Conservation (phyloP, 1,139 yeast genomes). For the Protomyces gravidus region DNA sequence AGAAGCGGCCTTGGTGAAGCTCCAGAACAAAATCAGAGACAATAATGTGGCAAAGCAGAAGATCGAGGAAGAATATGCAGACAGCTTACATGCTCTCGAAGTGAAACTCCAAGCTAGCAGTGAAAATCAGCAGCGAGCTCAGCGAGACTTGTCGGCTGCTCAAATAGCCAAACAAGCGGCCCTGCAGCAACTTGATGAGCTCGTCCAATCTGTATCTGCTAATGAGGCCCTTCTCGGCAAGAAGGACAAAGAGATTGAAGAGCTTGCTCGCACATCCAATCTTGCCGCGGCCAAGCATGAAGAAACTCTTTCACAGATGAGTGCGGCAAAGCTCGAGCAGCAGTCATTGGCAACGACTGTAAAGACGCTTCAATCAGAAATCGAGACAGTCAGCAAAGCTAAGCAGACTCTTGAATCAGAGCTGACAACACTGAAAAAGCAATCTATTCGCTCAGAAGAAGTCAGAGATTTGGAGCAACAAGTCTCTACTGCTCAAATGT, state of each 20-base stretch:
- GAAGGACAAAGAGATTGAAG: slow-evolving; percentile 11
- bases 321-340: not conserved
- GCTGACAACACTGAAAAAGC: slow-evolving; percentile 1
- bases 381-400: not conserved
- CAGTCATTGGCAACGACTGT: not conserved
- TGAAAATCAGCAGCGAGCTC: not conserved
- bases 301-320: not conserved
- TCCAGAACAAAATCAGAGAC: not conserved
- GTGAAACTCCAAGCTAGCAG: not conserved
- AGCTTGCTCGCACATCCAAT: not conserved
- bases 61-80: not conserved
- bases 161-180: not conserved
- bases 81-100: not conserved
- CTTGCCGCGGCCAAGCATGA: not conserved
- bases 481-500: not conserved
- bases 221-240: slow-evolving; percentile 10
- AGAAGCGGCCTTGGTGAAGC: not conserved
- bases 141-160: not conserved
- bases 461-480: slow-evolving; percentile 1
- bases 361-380: not conserved
- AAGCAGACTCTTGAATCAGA: not conserved
- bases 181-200: slow-evolving; percentile 14
- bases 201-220: slow-evolving; percentile 9
- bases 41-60: not conserved
- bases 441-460: not conserved